Evolutionary conservation across 148 eudicot species (phyloP).

Genomic region (Rhododendron williamsianum): DNA sequence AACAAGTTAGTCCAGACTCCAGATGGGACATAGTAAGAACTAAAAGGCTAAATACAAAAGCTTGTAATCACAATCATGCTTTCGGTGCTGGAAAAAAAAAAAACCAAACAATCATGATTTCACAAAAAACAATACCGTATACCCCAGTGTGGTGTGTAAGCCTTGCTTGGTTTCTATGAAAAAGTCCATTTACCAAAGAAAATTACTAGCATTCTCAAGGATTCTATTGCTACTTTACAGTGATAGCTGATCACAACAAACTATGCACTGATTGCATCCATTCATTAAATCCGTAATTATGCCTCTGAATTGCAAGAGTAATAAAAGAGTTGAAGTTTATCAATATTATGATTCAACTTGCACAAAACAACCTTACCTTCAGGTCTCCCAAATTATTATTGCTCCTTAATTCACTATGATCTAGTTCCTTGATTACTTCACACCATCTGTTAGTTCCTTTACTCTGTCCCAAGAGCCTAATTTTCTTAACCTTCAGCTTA

Average conservation of each 20-base stretch:
- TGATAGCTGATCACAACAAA: not conserved
- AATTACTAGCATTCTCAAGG: not conserved
- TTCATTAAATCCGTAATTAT: not conserved
- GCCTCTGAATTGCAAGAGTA: not conserved
- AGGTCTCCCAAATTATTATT: not conserved
- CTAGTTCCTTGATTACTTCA: not conserved
- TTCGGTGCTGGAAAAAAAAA: not conserved
- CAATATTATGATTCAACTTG: not conserved
- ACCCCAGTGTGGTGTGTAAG: not conserved
- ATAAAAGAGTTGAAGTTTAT: not conserved
- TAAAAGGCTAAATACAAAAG: not conserved
- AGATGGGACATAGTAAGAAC: not conserved
- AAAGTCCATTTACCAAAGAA: not conserved
- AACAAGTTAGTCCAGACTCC: not conserved
- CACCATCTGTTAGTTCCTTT: not conserved
- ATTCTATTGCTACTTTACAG: not conserved
- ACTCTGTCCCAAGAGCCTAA: not conserved
- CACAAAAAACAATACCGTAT: not conserved
- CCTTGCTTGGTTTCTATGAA: not conserved
- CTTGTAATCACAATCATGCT: not conserved
- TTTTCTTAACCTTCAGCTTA: not conserved
- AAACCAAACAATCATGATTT: not conserved
- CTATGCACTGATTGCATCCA: not conserved
- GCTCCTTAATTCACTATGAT: not conserved
- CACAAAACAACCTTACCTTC: not conserved